Evolutionary conservation across 257 asterid genomes (phyloP).

Genomic region (Henckelia pumila): DNA sequence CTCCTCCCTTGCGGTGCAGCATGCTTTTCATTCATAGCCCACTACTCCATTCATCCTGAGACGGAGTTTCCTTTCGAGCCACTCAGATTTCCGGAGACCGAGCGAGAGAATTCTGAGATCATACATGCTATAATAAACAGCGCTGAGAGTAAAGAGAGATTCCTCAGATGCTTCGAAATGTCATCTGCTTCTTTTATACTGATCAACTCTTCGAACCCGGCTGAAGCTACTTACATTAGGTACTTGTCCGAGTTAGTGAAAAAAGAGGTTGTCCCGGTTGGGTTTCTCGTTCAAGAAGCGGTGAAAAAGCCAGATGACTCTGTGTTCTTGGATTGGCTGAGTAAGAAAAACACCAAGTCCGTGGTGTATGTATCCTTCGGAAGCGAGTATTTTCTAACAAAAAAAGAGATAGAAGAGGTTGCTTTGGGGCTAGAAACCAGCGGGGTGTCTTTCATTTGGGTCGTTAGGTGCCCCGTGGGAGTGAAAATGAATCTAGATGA

Average conservation of each 20-base stretch:
- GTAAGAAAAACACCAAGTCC: constrained; percentile 14
- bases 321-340: constrained; percentile 13
- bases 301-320: neutral
- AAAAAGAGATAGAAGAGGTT: constrained; percentile 16
- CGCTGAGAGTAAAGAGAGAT: constrained; percentile 9
- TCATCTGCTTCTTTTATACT: neutral
- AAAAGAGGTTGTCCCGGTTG: constrained; percentile 8
- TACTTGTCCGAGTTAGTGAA: neutral
- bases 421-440: constrained; percentile 1
- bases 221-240: constrained; percentile 1
- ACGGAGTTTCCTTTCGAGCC: neutral
- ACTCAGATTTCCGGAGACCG: neutral
- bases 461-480: constrained; percentile 1
- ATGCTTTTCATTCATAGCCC: neutral
- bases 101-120: neutral
- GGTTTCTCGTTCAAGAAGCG: constrained; percentile 1
- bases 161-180: neutral
- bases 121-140: neutral
- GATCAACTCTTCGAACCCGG: constrained; percentile 2
- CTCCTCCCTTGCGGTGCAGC: constrained; percentile 9
- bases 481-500: neutral
- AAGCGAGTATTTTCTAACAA: constrained; percentile 21
- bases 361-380: constrained; percentile 24
- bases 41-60: neutral
- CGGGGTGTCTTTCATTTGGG: constrained; percentile 22